phyloP scores from a whole-genome alignment of 106 monocot species.

The Platanthera guangdongensis region DNA sequence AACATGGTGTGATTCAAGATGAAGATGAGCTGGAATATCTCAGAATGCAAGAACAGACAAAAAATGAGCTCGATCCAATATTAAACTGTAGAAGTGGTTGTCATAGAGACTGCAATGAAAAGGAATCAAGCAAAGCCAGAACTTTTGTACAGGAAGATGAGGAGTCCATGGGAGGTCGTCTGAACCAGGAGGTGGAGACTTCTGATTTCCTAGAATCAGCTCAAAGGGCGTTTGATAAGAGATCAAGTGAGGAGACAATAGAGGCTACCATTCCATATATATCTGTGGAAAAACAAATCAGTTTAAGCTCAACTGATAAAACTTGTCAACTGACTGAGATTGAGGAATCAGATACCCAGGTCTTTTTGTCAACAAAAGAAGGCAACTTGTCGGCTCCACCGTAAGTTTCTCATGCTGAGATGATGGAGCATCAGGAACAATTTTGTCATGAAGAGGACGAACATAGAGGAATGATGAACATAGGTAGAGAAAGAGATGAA shows the following conservation, averaged over 20 bases:
- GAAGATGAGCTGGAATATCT: conserved; percentile 7
- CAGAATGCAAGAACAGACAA: not conserved
- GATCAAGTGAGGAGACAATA: conserved; percentile 9
- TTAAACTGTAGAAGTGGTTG: conserved; percentile 6
- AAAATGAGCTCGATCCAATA: conserved; percentile 10
- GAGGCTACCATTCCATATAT: conserved; percentile 6
- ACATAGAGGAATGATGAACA: conserved; percentile 16
- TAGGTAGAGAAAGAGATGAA: conserved; percentile 23
- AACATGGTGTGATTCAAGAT: conserved; percentile 4
- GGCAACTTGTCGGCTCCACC: conserved; percentile 2
- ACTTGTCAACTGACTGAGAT: conserved; percentile 3
- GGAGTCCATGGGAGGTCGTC: conserved; percentile 10
- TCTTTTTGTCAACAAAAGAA: conserved; percentile 8
- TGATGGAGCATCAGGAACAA: conserved; percentile 4
- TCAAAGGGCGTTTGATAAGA: not conserved
- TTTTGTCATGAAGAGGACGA: conserved; percentile 6
- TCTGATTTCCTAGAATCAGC: not conserved
- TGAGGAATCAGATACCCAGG: conserved; percentile 9
- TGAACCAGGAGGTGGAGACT: not conserved
- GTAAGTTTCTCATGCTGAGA: not conserved
- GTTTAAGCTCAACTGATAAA: conserved; percentile 1
- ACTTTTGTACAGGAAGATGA: conserved; percentile 7
- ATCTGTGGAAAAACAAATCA: not conserved
- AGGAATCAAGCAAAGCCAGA: conserved; percentile 17
- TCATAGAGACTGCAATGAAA: conserved; percentile 7